Percentiles rank a stretch among this genome's conserved stretches.
Evolutionary conservation across 2,329 filamentous ascomycete species (phyloP).

Genomic region (Leptosphaerulina australis): DNA sequence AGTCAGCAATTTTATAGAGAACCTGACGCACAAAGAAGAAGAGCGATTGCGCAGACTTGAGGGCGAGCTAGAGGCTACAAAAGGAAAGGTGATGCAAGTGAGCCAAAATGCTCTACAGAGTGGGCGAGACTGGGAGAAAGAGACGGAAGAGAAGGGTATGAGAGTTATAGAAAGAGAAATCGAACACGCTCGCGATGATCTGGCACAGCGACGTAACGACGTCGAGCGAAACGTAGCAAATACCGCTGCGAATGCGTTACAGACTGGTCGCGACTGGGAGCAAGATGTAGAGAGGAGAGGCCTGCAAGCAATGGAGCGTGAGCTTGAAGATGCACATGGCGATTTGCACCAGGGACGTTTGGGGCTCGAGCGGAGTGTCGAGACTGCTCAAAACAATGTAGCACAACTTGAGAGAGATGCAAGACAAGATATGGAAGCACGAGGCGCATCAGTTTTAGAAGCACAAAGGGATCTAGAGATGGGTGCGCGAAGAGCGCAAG

Average conservation of each 20-base stretch:
- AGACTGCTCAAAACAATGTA: slow-evolving; percentile 6
- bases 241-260: not conserved
- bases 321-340: slow-evolving; percentile 17
- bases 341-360: slow-evolving; percentile 6
- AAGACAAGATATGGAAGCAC: slow-evolving; percentile 11
- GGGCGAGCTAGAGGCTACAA: slow-evolving; percentile 14
- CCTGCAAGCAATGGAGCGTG: slow-evolving; percentile 7
- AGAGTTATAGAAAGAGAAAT: not conserved
- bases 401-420: slow-evolving; percentile 10
- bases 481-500: slow-evolving; percentile 8
- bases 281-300: slow-evolving; percentile 17
- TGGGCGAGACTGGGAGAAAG: slow-evolving; percentile 19
- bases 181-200: not conserved
- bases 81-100: slow-evolving; percentile 11
- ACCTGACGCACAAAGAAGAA: slow-evolving; percentile 32
- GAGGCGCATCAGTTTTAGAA: slow-evolving; percentile 9
- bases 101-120: slow-evolving; percentile 8
- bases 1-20: slow-evolving; percentile 31
- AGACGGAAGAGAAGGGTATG: slow-evolving; percentile 11
- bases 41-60: slow-evolving; percentile 27
- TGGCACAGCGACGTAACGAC: slow-evolving; percentile 1
- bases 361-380: slow-evolving; percentile 11
- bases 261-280: slow-evolving; percentile 11
- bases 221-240: slow-evolving; percentile 1
- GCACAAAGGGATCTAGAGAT: slow-evolving; percentile 15